Evolutionary conservation across 805 yeast genomes (phyloP), one percentile per base, ranked within the genome.

Genomic region (Martiniozyma abietophila): DNA sequence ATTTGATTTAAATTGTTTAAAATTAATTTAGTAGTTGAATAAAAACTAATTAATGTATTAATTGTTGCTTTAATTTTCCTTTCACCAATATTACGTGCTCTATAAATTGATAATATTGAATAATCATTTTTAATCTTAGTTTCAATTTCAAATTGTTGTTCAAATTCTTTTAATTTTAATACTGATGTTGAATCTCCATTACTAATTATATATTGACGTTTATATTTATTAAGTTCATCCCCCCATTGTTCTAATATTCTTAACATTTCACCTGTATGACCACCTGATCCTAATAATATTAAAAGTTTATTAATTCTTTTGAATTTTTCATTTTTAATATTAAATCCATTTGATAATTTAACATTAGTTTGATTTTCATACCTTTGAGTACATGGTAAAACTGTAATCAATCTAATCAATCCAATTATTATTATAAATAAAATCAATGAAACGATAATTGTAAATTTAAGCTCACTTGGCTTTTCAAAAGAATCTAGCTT

Each of bases 261-360:
- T n/a, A 88, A 54, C 94, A 89, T 84, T 54, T 89, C 96, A 2
- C 96, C 96, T 0, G 96, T 86, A 49, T 86, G 97, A 3, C 96
- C 97, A 2, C 98, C 98, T 1, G 96, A 85, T 0, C 97, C 97
- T 8, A 89, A 58, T n/a, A 85, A 65, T 1, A 81, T 61, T 69
- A 81, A 67, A 17, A 73, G 8, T 14, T 34, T 22, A 23, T 12
- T 24, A 32, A 4, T 15, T 14, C 10, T n/a, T 19, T 6, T 22
- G n/a, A 4, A 26, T 12, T 6, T 7, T 18, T 4, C 14, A 15
- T 18, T 12, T n/a, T 2, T 6, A 3, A 11, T 18, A n/a, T 17
- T 18, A 17, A 29, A 9, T 25, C 29, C n/a, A n/a, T n/a, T n/a
- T n/a, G n/a, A n/a, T n/a, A n/a, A n/a, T n/a, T n/a, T n/a, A n/a